phyloP scores from a whole-genome alignment of 2,329 filamentous ascomycete genomes.

The Colletotrichum tamarilloi region DNA sequence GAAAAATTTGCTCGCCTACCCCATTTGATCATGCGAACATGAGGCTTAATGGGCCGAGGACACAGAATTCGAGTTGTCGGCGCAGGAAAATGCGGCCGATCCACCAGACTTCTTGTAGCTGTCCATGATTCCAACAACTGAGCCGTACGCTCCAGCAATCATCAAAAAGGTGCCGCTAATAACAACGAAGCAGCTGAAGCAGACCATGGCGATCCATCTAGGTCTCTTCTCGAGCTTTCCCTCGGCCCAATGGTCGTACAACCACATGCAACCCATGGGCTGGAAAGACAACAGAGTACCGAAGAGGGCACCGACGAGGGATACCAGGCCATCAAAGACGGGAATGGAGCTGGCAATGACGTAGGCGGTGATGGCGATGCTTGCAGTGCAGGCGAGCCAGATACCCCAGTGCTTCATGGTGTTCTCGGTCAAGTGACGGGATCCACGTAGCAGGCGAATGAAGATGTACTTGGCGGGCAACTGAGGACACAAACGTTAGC shows the following conservation, averaged over 20 bases:
- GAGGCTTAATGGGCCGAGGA: background rate
- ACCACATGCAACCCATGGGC: constrained; percentile 52
- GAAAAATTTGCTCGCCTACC: background rate
- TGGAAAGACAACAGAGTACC: constrained; percentile 42
- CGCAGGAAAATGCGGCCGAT: constrained; percentile 53
- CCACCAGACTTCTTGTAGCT: constrained; percentile 48
- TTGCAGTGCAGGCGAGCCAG: constrained; percentile 45
- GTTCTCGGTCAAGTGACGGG: constrained; percentile 44
- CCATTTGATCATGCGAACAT: background rate
- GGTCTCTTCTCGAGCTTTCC: constrained; percentile 27
- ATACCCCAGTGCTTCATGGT: constrained; percentile 43
- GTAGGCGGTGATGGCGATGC: constrained; percentile 41
- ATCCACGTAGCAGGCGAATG: constrained; percentile 41
- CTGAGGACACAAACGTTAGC: background rate
- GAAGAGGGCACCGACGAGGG: constrained; percentile 42
- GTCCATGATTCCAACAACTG: constrained; percentile 51
- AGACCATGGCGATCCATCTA: constrained; percentile 35
- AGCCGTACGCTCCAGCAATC: constrained; percentile 57
- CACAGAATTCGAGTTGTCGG: constrained; percentile 52
- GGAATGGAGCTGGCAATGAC: constrained; percentile 44
- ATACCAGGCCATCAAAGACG: constrained; percentile 43
- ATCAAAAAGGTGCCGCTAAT: constrained; percentile 53
- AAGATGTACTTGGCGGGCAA: constrained; percentile 43
- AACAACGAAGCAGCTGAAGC: constrained; percentile 45
- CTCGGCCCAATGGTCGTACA: constrained; percentile 54